A percentile compares a stretch with the other conserved stretches of the same genome.
Evolutionary conservation across 768 basidiomycete genomes (phyloP).

Genomic region (Tubosaeta brunneosetosa): DNA sequence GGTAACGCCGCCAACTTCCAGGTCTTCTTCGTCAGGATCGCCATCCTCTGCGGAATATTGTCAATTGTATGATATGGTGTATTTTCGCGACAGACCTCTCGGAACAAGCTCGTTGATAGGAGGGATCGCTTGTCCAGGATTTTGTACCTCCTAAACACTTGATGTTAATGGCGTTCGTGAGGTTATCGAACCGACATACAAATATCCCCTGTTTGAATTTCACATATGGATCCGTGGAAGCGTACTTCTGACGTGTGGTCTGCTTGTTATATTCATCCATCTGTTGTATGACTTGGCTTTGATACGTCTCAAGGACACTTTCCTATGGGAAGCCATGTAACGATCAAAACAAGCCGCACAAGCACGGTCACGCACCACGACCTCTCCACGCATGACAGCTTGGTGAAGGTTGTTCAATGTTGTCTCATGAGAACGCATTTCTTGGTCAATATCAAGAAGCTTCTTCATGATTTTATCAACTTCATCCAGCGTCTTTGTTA

Average conservation of each 20-base stretch:
- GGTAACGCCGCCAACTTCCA: constrained; percentile 82
- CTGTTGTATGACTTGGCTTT: constrained; percentile 38
- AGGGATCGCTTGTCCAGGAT: constrained; percentile 67
- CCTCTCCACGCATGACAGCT: constrained; percentile 47
- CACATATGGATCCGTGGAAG: constrained; percentile 53
- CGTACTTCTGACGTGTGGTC: constrained; percentile 79
- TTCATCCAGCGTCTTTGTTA: constrained; percentile 46
- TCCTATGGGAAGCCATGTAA: constrained; percentile 35
- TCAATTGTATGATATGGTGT: not conserved
- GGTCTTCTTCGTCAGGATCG: constrained; percentile 80
- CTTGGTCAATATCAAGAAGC: constrained; percentile 60
- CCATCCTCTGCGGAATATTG: constrained; percentile 53
- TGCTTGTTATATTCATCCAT: constrained; percentile 48
- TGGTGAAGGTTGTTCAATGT: constrained; percentile 55
- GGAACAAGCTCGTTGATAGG: constrained; percentile 71
- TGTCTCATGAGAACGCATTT: constrained; percentile 54
- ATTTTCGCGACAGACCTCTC: constrained; percentile 45
- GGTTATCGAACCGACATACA: constrained; percentile 39
- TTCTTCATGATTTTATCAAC: constrained; percentile 67
- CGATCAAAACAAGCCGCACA: not conserved
- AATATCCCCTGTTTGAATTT: constrained; percentile 63
- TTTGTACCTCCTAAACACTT: constrained; percentile 52
- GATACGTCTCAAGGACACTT: constrained; percentile 49
- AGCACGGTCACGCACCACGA: constrained; percentile 46
- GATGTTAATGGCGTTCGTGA: constrained; percentile 6